Base-by-base conservation (phyloP, 805 yeast genomes). In the Wickerhamomyces chaumierensis region DNA sequence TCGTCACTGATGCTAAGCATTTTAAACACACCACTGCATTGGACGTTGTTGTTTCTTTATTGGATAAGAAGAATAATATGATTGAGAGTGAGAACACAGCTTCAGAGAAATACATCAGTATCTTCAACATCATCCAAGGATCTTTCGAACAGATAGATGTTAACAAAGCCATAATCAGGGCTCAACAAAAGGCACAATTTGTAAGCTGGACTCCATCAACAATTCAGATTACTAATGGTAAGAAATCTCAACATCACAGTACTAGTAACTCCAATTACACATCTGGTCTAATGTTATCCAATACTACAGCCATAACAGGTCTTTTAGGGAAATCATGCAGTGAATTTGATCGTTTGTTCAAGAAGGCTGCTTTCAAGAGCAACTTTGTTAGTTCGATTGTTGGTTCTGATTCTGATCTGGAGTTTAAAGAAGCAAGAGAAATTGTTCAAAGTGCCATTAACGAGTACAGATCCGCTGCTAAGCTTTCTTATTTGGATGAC, bases 191-290 rank as follows among this genome's bases (percentile, higher is more conserved):
- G 39, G 66, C 86, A 1, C 67, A 72, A 20, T 92, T 86, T 61
- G 85, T 85, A 3, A 92, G 95, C 0, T 83, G 95, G 87, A 73
- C 86, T 0, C 77, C 92, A 0, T 73, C 87, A 0, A 71, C 87
- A 7, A 70, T 87, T 5, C 92, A 86, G 51, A 65, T 87, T 1
- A 87, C 90, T 7, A 65, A 78, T 36, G 87, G 95, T 0, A 69
- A 73, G 41, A 77, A 75, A 45, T 81, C 95, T 9, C 80, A 87
- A 5, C 81, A 63, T 41, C 42, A 46, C 25, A 32, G 38, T 19
- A 52, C 55, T 3, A 36, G 47, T 8, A 60, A 60, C 31, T 62
- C 69, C 7, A 58, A 68, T 27, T 65, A 68, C 38, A 75, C 84
- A 4, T 79, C 78, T 47, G 97, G 97, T 1, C 65, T 87, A 45